Percentiles rank a stretch among this genome's conserved stretches.
Evolutionary conservation across 108 stramenopile genomes (phyloP).

Genomic region (Cyclotella baltica): DNA sequence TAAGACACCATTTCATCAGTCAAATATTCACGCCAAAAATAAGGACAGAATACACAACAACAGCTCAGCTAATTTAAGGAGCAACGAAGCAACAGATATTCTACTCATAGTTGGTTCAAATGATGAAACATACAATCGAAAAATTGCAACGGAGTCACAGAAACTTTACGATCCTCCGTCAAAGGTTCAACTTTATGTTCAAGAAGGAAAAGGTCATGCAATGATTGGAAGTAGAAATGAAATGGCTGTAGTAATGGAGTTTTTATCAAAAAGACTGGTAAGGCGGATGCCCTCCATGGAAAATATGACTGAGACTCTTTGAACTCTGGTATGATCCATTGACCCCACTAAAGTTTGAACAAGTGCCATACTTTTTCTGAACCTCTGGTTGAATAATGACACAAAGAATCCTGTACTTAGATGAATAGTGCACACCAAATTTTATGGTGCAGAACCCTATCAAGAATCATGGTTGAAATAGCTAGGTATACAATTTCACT

Average conservation of each 20-base stretch:
- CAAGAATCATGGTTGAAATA: too few species aligned
- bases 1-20: background rate
- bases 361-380: too few species aligned
- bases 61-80: background rate
- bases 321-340: too few species aligned
- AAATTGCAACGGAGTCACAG: conserved; percentile 23
- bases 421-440: too few species aligned
- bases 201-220: conserved; percentile 49
- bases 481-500: too few species aligned
- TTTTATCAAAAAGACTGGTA: conserved; percentile 31
- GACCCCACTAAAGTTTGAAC: too few species aligned
- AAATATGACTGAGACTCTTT: background rate
- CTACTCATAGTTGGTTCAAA: conserved; percentile 45
- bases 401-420: too few species aligned
- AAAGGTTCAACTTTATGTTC: conserved; percentile 40
- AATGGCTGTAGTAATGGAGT: conserved; percentile 47
- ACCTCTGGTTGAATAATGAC: too few species aligned
- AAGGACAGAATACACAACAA: background rate
- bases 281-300: conserved; percentile 22
- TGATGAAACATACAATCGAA: conserved; percentile 24
- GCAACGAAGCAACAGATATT: conserved; percentile 37
- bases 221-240: conserved; percentile 54
- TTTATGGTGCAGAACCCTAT: too few species aligned
- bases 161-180: conserved; percentile 18
- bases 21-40: background rate